Base-by-base conservation (phyloP, 192 early-diverging fungal genomes). In the Rhizophagus sp. region DNA sequence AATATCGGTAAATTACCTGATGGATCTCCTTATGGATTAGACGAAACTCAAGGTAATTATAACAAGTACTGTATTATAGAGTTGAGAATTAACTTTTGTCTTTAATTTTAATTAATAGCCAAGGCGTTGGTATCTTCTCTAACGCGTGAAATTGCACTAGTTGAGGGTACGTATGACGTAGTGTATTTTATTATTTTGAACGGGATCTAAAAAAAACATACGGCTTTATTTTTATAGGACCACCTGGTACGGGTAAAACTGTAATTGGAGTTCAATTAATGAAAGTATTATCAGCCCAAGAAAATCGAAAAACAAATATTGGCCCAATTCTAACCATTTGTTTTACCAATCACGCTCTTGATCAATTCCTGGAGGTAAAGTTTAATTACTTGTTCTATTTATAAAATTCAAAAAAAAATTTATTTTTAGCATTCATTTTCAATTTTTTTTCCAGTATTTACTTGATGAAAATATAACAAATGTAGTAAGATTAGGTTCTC, bases 221-320 rank as follows among this genome's bases (percentile, higher is more conserved):
- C 6, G 2, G 2, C 2, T 36, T 10, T 44, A 30, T 30, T 30
- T 44, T 9, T 44, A 9, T 44, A 44, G 41, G 41, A 44, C 90
- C 88, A 3, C 88, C 88, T 8, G 87, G 89, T n/a, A 90, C 86
- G 0, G 87, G 87, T 8, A 90, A 88, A 77, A 82, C 87, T 17
- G 85, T 72, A 49, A 83, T 90, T 50, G 89, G 90, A 47, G 85
- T 91, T 9, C 76, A 88, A 71, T 57, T 86, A 44, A 86, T 89
- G 75, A 71, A 69, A 34, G 85, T 85, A 11, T 82, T 89, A 3
- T 61, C 83, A 6, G 74, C 81, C 2, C 3, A n/a, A 30, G 12
- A 30, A 52, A 84, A 84, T 82, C 80, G 74, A 36, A 19, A 75
- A 3, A 76, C 81, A 30, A 81, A 75, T 7, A 76, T 82, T 10